Evolutionary conservation across 1,284 basidiomycete species (phyloP).

Genomic region (Ustilago trichophora): DNA sequence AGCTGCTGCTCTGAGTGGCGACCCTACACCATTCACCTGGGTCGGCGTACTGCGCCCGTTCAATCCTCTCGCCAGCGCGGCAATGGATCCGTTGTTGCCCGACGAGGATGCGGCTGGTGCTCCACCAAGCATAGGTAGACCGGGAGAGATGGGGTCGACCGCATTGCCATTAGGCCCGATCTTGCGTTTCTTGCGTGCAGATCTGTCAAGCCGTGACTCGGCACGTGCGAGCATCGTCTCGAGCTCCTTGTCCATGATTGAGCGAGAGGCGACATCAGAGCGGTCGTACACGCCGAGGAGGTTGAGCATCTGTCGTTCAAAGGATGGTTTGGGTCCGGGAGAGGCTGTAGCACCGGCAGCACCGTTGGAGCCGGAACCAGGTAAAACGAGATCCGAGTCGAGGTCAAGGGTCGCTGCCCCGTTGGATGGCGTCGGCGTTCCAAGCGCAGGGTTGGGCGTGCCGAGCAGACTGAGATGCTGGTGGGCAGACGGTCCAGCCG

Average conservation of each 20-base stretch:
- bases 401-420: slow-evolving; percentile 7
- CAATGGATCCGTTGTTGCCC: no score
- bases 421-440: slow-evolving; percentile 10
- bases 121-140: no score
- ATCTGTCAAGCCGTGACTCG: slow-evolving; percentile 13
- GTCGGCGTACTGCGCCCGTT: slow-evolving; percentile 2
- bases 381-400: slow-evolving; percentile 4
- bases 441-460: slow-evolving; percentile 3
- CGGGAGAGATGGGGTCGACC: background rate
- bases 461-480: slow-evolving; percentile 28
- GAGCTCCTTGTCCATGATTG: slow-evolving; percentile 28
- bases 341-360: background rate
- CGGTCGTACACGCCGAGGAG: slow-evolving; percentile 32
- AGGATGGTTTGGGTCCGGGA: slow-evolving; percentile 15
- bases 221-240: slow-evolving; percentile 18
- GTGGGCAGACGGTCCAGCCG: slow-evolving; percentile 15
- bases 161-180: slow-evolving; percentile 5
- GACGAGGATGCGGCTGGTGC: no score
- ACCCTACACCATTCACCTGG: slow-evolving; percentile 3
- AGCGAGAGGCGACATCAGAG: slow-evolving; percentile 13
- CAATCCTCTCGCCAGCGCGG: slow-evolving; percentile 15
- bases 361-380: background rate
- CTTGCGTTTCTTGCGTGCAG: slow-evolving; percentile 21
- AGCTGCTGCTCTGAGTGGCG: slow-evolving; percentile 9
- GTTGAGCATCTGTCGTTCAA: slow-evolving; percentile 35